phyloP scores from a whole-genome alignment of 768 basidiomycete species.

The Tubosaeta sp. region DNA sequence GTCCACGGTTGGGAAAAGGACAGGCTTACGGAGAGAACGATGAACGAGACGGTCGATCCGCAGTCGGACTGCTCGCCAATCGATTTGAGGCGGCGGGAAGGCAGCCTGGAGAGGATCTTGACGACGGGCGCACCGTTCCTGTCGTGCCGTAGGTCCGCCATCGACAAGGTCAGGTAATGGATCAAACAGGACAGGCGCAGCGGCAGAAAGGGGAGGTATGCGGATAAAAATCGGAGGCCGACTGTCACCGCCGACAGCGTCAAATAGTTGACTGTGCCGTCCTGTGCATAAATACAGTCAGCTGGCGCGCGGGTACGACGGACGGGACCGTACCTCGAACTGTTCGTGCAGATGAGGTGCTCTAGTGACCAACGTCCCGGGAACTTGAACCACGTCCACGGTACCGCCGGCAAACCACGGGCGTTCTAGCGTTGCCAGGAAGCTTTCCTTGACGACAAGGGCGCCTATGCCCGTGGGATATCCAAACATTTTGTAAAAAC shows the following conservation, averaged over 20 bases:
- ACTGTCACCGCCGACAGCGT: slow-evolving; percentile 73
- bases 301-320: neutral
- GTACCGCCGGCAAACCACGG: slow-evolving; percentile 87
- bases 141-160: slow-evolving; percentile 60
- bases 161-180: slow-evolving; percentile 53
- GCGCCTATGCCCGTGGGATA: slow-evolving; percentile 85
- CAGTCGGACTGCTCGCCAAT: slow-evolving; percentile 65
- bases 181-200: slow-evolving; percentile 68
- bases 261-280: slow-evolving; percentile 82
- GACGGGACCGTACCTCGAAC: slow-evolving; percentile 59
- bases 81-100: slow-evolving; percentile 47
- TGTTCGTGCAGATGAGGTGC: slow-evolving; percentile 59
- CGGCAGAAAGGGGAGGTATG: slow-evolving; percentile 76
- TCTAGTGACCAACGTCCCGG: slow-evolving; percentile 63
- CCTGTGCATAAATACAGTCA: slow-evolving; percentile 40
- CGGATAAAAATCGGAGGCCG: slow-evolving; percentile 71
- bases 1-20: neutral
- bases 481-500: slow-evolving; percentile 90
- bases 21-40: slow-evolving; percentile 58
- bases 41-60: slow-evolving; percentile 58
- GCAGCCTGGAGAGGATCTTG: slow-evolving; percentile 61
- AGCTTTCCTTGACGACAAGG: slow-evolving; percentile 67
- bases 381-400: slow-evolving; percentile 80
- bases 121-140: slow-evolving; percentile 55
- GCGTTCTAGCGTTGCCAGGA: slow-evolving; percentile 54